phyloP scores from a whole-genome alignment of 495 filamentous ascomycete species.

The Daldinia decipiens region DNA sequence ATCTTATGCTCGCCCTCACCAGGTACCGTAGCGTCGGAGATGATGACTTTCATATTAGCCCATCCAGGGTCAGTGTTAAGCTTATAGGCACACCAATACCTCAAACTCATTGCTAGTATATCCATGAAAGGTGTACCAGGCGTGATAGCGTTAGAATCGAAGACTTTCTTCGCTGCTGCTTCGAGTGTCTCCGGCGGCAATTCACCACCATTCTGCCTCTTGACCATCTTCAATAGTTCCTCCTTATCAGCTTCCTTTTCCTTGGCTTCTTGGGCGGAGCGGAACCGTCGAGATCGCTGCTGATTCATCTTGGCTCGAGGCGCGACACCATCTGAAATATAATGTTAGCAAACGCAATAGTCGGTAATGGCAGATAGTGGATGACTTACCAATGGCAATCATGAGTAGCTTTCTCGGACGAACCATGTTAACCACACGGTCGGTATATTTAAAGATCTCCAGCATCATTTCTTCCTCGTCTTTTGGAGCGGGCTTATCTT shows the following conservation, averaged over 20 bases:
- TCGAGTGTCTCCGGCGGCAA: constrained; percentile 69
- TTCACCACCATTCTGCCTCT: constrained; percentile 71
- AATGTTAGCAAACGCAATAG: constrained; percentile 49
- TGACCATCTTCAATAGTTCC: constrained; percentile 83
- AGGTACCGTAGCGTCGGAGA: constrained; percentile 96
- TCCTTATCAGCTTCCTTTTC: constrained; percentile 93
- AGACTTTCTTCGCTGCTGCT: constrained; percentile 84
- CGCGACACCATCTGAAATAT: constrained; percentile 81
- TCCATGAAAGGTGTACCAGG: constrained; percentile 99
- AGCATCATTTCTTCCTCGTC: constrained; percentile 99
- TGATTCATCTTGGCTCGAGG: constrained; percentile 98
- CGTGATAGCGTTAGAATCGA: constrained; percentile 98
- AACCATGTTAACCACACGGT: constrained; percentile 98
- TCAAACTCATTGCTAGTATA: constrained; percentile 86
- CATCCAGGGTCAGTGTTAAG: constrained; percentile 96
- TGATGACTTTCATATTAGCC: constrained; percentile 96
- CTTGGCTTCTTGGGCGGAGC: constrained; percentile 91
- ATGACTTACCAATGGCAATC: constrained; percentile 91
- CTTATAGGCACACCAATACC: constrained; percentile 97
- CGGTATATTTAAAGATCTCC: constrained; percentile 96
- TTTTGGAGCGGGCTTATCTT: constrained; percentile 88
- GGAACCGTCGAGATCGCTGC: constrained; percentile 89
- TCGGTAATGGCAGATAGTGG: background rate
- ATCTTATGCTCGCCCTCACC: constrained; percentile 99
- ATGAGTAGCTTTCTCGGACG: constrained; percentile 93